Evolutionary conservation across 257 asterid genomes (phyloP), one percentile per base, ranked within the genome.

Genomic region (Cynanchum wilfordii): DNA sequence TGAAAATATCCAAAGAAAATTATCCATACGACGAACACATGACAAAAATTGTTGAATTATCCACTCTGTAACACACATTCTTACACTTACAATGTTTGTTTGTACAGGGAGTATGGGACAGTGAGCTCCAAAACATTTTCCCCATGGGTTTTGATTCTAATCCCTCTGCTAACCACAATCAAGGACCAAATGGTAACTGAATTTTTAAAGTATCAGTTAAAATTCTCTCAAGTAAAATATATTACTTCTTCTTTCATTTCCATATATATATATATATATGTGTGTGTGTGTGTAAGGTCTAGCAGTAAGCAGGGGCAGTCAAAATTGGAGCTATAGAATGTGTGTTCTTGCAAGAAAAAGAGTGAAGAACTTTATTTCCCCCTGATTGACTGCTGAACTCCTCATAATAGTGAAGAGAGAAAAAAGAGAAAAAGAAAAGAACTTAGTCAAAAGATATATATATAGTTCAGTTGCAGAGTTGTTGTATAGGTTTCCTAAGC

Each of bases 121-220:
- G 70, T 66, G 96, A 93, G 75, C 80, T 92, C 72, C 96, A 86
- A 38, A 83, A 82, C 71, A 68, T 84, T 75, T 88, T 89, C 66
- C 95, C 88, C 79, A 84, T 83, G 90, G 97, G 96, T 58, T 87
- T 86, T 19, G 91, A 82, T 72, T 80, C 93, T 36, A 81, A 85
- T 76, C 73, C 90, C 25, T 72, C 90, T 0, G 71, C 70, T 71
- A 76, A 80, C 73, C 76, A 79, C 86, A 86, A 75, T 68, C 76
- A 82, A 77, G 94, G 89, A 77, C 88, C 81, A 67, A 90, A 87
- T 67, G 98, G 96, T 88, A 87, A 71, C 38, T 54, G 47, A 68
- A 71, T 36, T 15, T 15, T 13, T 2, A 55, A 47, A 40, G 4
- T 1, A 29, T 54, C 6, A 16, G 19, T 30, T 30, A 3, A 4